These are phyloP conservation scores for Zygotorulaspora chibaensis DNA, from an alignment of 805 yeast genomes.

Conservation along the genomic window DNA sequence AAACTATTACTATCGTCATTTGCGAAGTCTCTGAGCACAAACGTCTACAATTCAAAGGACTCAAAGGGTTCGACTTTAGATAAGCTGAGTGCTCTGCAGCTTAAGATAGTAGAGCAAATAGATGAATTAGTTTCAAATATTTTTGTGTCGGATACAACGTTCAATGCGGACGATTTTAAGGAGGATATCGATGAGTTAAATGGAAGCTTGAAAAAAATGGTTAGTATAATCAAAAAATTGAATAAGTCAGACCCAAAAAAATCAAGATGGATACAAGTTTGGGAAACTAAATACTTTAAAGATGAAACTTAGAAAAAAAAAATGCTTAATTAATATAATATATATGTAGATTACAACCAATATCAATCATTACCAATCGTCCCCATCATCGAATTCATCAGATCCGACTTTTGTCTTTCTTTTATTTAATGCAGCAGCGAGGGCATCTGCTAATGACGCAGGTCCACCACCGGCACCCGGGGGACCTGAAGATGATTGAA, in stretches of 20 bases:
- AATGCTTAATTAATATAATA: background rate
- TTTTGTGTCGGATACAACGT: slow-evolving; percentile 38
- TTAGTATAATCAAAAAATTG: slow-evolving; percentile 41
- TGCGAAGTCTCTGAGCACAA: slow-evolving; percentile 51
- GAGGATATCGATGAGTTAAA: slow-evolving; percentile 27
- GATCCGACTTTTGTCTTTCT: slow-evolving; percentile 87
- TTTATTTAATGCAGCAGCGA: slow-evolving; percentile 77
- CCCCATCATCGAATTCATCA: slow-evolving; percentile 81
- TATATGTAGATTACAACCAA: background rate
- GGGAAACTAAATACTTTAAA: slow-evolving; percentile 33
- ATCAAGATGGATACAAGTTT: slow-evolving; percentile 35
- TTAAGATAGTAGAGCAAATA: slow-evolving; percentile 40
- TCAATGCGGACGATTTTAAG: slow-evolving; percentile 36
- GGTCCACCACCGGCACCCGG: slow-evolving; percentile 43
- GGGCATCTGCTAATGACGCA: slow-evolving; percentile 75
- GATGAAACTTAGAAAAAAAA: background rate
- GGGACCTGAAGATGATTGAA: slow-evolving; percentile 21
- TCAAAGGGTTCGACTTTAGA: slow-evolving; percentile 45
- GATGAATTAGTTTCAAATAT: slow-evolving; percentile 59
- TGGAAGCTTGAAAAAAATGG: slow-evolving; percentile 26
- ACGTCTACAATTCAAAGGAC: slow-evolving; percentile 24
- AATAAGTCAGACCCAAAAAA: slow-evolving; percentile 50
- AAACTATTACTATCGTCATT: slow-evolving; percentile 56
- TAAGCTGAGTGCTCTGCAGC: slow-evolving; percentile 42
- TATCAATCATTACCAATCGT: slow-evolving; percentile 51